Base-by-base conservation (phyloP, 2,329 filamentous ascomycete species). In the Tolypocladium endophyticum region DNA sequence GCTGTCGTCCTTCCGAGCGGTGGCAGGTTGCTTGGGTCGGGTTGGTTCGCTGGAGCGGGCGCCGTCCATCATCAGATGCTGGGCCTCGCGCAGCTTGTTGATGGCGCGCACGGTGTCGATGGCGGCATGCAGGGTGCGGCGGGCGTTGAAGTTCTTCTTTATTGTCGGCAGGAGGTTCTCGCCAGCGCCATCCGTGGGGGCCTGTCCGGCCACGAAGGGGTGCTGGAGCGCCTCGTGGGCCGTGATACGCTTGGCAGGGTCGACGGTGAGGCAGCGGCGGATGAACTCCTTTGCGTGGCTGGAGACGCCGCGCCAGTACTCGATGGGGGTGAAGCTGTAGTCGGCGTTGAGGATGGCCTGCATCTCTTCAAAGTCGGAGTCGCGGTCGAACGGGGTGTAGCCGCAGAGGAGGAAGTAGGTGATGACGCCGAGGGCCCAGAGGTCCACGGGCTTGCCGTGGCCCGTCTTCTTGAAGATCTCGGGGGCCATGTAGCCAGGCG, bases 391-490 rank as follows among this genome's bases (percentile, higher is more conserved):
- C 16, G 94, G 94, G 0, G 94, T 99, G 77, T 97, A 97, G 61
- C 94, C 94, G 75, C 94, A 97, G 57, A 99, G 87, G 36, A 99
- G 80, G 78, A 99, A 99, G 79, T 97, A 99, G 38, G 94, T 97
- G 71, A 99, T 99, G 52, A 99, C 94, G 55, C 94, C 94, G 63
- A 97, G 91, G 43, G 94, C 94, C 94, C 94, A 99, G 64, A 99
- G 87, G 73, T 99, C 94, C 58, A 99, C 94, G 66, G 94, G 92
- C 76, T 97, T 99, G 64, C 94, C 94, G 73, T 99, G 94, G 33
- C 94, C 94, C 9, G 89, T 92, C 80, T 99, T 99, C 75, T 96
- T 96, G 78, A 99, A 99, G 69, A 99, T 99, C 74, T 99, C 94
- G 28, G 94, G 94, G 2, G 94, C 94, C 94, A 99, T 99, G 76